Conservation (phyloP, 108 stramenopile genomes). For the Cyclotella atomus region DNA sequence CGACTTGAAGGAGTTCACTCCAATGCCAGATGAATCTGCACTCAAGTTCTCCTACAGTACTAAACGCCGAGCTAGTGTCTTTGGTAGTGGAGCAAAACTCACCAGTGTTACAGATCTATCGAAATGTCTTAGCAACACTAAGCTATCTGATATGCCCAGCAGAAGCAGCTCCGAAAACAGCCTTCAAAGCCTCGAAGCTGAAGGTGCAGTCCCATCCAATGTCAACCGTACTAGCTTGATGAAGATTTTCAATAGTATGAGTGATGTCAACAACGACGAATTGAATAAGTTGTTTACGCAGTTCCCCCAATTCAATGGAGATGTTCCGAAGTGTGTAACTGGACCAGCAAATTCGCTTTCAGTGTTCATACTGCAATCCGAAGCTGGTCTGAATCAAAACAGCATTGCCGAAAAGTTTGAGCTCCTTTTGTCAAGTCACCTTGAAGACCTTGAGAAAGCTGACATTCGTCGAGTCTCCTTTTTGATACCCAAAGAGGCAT, state of each 20-base stretch:
- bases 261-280: constrained; percentile 37
- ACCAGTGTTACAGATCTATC: constrained; percentile 90
- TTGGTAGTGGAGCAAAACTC: constrained; percentile 70
- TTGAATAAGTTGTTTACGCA: constrained; percentile 53
- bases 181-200: constrained; percentile 48
- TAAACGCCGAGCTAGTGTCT: constrained; percentile 71
- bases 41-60: constrained; percentile 80
- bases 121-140: constrained; percentile 66
- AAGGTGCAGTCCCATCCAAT: constrained; percentile 64
- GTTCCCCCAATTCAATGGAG: constrained; percentile 66
- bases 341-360: constrained; percentile 90
- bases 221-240: constrained; percentile 64
- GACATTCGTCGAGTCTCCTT: constrained; percentile 86
- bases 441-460: constrained; percentile 62
- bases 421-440: constrained; percentile 47
- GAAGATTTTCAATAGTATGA: constrained; percentile 58
- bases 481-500: constrained; percentile 51
- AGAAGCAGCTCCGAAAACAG: constrained; percentile 66
- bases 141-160: constrained; percentile 59
- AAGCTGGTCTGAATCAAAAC: constrained; percentile 49
- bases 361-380: constrained; percentile 68
- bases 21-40: constrained; percentile 44
- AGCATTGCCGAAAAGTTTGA: constrained; percentile 58
- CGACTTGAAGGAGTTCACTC: constrained; percentile 69
- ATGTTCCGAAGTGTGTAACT: constrained; percentile 34